A percentile compares a stretch with the other conserved stretches of the same genome.
These are phyloP conservation scores for Rhizophagus prolifer DNA, from an alignment of 192 early-diverging fungal genomes.

Conservation along the genomic window DNA sequence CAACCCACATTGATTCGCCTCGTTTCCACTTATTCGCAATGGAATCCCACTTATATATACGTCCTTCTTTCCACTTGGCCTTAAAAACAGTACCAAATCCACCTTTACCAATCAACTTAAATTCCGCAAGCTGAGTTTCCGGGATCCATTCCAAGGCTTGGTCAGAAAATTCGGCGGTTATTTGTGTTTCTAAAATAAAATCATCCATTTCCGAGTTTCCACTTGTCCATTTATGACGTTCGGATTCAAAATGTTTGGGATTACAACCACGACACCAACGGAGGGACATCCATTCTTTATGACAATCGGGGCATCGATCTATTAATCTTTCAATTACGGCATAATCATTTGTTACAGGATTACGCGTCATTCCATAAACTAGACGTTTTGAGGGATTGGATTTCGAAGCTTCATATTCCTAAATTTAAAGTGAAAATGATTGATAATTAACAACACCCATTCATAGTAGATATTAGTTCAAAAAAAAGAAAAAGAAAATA, in stretches of 20 bases:
- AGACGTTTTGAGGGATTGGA: background rate
- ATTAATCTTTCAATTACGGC: constrained; percentile 10
- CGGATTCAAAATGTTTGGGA: background rate
- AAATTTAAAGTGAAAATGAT: constrained; percentile 5
- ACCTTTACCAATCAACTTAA: constrained; percentile 11
- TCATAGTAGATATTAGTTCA: background rate
- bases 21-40: constrained; percentile 19
- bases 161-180: background rate
- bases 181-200: constrained; percentile 13
- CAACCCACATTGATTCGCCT: constrained; percentile 20
- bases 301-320: background rate
- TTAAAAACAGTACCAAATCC: constrained; percentile 18
- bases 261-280: constrained; percentile 9
- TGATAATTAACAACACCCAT: background rate
- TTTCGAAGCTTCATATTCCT: constrained; percentile 9
- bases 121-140: background rate
- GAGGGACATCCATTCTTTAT: constrained; percentile 4
- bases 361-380: constrained; percentile 11
- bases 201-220: constrained; percentile 19
- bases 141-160: constrained; percentile 12
- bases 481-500: background rate
- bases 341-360: constrained; percentile 11
- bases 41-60: background rate
- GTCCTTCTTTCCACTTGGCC: background rate
- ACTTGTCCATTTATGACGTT: constrained; percentile 19